These are phyloP conservation scores for Aristolochia californica DNA, from an alignment of 164 flowering plant species.

Conservation along the genomic window DNA sequence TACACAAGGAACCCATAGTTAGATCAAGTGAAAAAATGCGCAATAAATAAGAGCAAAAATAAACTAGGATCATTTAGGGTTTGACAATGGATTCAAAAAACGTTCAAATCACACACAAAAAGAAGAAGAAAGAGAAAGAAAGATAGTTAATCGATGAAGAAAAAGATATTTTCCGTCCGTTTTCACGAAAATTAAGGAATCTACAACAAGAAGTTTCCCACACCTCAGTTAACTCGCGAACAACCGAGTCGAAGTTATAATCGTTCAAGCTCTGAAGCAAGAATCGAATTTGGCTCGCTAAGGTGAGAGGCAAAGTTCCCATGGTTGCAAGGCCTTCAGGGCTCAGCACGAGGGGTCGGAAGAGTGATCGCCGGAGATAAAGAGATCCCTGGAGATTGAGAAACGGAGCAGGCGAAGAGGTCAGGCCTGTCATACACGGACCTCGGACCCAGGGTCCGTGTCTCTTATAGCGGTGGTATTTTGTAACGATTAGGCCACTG, in stretches of 20 bases:
- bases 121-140: neutral
- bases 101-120: neutral
- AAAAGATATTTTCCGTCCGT: neutral
- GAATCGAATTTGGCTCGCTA: slow-evolving; percentile 52
- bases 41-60: neutral
- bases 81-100: neutral
- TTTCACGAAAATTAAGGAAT: neutral
- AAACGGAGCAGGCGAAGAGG: too few relatives aligned
- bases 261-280: slow-evolving; percentile 42
- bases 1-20: too few relatives aligned
- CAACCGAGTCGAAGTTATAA: slow-evolving; percentile 49
- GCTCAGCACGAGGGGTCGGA: neutral
- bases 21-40: too few relatives aligned
- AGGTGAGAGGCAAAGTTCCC: slow-evolving; percentile 33
- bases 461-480: too few relatives aligned
- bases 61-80: neutral
- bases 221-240: slow-evolving; percentile 57
- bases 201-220: neutral
- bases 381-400: too few relatives aligned
- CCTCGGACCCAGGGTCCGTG: too few relatives aligned
- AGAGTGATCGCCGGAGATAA: neutral
- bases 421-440: too few relatives aligned
- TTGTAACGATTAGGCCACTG: too few relatives aligned
- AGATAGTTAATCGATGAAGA: neutral
- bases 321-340: slow-evolving; percentile 16